phyloP scores from a whole-genome alignment of 331 rosid genomes.

The Spiraea crenata region DNA sequence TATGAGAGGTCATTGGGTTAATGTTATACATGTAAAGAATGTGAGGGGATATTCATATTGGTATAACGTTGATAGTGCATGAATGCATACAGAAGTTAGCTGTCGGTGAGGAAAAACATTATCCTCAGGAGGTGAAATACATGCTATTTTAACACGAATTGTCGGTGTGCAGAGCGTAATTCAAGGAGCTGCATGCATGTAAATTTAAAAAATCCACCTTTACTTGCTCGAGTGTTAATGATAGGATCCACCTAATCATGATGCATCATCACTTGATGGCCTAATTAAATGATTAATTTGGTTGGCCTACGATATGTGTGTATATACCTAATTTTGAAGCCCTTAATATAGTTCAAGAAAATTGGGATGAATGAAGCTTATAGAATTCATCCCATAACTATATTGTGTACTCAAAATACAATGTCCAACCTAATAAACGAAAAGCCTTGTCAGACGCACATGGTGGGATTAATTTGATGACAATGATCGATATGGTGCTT shows the following conservation, averaged over 20 bases:
- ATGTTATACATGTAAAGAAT: neutral
- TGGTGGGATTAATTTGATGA: neutral
- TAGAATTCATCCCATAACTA: no score
- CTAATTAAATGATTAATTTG: no score
- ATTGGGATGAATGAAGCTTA: no score
- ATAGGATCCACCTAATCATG: neutral
- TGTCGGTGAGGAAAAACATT: neutral
- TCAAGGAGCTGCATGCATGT: no score
- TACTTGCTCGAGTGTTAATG: neutral
- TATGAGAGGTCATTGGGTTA: neutral
- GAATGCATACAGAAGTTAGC: neutral
- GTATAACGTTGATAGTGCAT: neutral
- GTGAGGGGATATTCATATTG: neutral
- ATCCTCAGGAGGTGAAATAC: neutral
- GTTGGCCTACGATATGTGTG: no score
- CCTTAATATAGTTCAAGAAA: no score
- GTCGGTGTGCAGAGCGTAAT: constrained; percentile 1
- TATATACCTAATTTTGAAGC: no score
- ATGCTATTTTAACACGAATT: neutral
- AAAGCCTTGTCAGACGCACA: neutral
- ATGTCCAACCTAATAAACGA: no score
- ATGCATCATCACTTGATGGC: no score
- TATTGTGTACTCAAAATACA: no score
- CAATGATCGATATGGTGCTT: neutral
- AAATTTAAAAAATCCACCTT: neutral